These are phyloP conservation scores for Thinopyrum elongatum DNA, from an alignment of 176 grass and related monocot species.

Conservation along the genomic window DNA sequence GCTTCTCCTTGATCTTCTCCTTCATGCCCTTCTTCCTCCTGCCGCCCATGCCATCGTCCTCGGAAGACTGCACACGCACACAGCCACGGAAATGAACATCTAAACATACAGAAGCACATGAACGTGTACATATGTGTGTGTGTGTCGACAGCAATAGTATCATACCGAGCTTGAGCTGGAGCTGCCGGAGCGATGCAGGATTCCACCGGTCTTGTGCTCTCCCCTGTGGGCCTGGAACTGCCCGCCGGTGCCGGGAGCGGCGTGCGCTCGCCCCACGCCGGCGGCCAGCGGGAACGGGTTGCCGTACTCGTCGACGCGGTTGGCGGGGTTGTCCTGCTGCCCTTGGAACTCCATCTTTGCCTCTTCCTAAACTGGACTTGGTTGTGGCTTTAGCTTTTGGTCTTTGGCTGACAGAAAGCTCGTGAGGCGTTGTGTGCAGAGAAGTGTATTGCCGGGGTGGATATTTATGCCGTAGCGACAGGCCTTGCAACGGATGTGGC, in stretches of 20 bases:
- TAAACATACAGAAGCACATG: too few species aligned
- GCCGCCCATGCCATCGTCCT: slow-evolving; percentile 65
- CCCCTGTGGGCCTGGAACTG: slow-evolving; percentile 27
- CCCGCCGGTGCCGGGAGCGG: not conserved
- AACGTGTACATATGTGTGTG: too few species aligned
- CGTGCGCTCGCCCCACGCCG: not conserved
- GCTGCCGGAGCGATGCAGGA: slow-evolving; percentile 55
- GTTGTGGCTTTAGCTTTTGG: not conserved
- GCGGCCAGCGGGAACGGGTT: slow-evolving; percentile 3
- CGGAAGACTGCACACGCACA: slow-evolving; percentile 5
- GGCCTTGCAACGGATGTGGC: not conserved
- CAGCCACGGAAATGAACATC: not conserved
- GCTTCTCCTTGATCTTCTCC: slow-evolving; percentile 80
- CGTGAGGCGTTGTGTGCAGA: not conserved
- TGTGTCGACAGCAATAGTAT: not conserved
- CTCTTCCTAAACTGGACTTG: not conserved
- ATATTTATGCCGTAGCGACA: not conserved
- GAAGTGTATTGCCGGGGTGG: too few species aligned
- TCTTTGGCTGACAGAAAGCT: not conserved
- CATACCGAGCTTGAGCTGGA: slow-evolving; percentile 63
- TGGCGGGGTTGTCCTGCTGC: slow-evolving; percentile 5
- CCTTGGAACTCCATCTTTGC: slow-evolving; percentile 25
- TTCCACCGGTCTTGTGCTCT: slow-evolving; percentile 18
- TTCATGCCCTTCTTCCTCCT: slow-evolving; percentile 67
- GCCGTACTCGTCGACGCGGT: slow-evolving; percentile 33